These are phyloP conservation scores for Teunomyces funiuensis DNA, from an alignment of 805 yeast species.

Conservation along the genomic window DNA sequence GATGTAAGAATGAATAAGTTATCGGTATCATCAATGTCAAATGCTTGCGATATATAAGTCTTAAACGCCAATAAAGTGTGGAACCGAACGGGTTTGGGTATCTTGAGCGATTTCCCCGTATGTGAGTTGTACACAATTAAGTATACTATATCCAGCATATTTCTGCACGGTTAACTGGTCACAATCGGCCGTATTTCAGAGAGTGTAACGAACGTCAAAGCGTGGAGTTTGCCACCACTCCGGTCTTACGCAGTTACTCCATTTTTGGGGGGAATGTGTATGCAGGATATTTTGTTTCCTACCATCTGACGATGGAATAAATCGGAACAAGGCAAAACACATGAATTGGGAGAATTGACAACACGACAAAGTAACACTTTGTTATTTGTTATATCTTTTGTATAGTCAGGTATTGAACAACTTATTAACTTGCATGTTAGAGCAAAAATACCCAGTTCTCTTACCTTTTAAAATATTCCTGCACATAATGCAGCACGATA, in stretches of 20 bases:
- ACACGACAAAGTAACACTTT: neutral
- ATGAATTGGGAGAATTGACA: neutral
- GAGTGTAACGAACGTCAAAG: too few relatives aligned
- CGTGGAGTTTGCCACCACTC: constrained; percentile 3
- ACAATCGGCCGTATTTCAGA: neutral
- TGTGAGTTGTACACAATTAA: constrained; percentile 39
- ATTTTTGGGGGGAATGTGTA: neutral
- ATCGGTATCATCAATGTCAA: constrained; percentile 26
- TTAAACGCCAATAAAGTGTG: constrained; percentile 35
- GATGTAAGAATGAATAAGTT: constrained; percentile 58
- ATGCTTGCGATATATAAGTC: constrained; percentile 25
- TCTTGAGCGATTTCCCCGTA: constrained; percentile 30
- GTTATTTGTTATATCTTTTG: too few relatives aligned
- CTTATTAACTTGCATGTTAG: too few relatives aligned
- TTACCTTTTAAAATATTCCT: too few relatives aligned
- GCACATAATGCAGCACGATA: neutral
- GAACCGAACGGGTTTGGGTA: constrained; percentile 43
- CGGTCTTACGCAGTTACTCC: constrained; percentile 2
- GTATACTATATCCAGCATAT: constrained; percentile 20
- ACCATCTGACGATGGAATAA: neutral
- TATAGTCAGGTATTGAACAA: too few relatives aligned
- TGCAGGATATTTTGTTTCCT: constrained; percentile 1
- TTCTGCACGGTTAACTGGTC: neutral
- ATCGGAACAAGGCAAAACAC: too few relatives aligned
- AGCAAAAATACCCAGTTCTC: too few relatives aligned